Evolutionary conservation across 768 basidiomycete species (phyloP).

Genomic region (Podaxis rugospora): DNA sequence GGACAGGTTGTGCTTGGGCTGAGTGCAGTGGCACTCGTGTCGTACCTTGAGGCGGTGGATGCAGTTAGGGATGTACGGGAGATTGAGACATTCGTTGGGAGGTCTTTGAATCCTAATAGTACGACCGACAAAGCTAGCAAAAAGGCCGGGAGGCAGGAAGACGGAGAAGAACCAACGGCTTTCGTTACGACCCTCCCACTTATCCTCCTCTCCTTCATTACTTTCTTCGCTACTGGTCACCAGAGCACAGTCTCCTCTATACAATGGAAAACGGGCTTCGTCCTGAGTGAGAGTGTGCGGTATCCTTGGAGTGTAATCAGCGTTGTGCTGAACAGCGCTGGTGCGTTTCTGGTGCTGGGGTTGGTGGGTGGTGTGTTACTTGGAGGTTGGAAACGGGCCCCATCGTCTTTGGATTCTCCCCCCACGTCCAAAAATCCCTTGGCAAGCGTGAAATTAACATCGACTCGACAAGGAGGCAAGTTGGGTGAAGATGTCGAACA

Average conservation of each 20-base stretch:
- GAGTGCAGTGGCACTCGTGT: slow-evolving; percentile 59
- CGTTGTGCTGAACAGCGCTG: slow-evolving; percentile 63
- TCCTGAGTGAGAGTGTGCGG: slow-evolving; percentile 55
- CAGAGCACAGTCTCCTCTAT: slow-evolving; percentile 82
- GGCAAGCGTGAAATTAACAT: background rate
- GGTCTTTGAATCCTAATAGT: slow-evolving; percentile 35
- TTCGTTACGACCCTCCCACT: slow-evolving; percentile 34
- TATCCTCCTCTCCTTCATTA: slow-evolving; percentile 68
- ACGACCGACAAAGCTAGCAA: slow-evolving; percentile 10
- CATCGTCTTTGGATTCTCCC: slow-evolving; percentile 28
- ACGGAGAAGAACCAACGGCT: slow-evolving; percentile 23
- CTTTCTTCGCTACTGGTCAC: slow-evolving; percentile 89
- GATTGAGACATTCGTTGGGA: slow-evolving; percentile 48
- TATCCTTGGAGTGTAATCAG: slow-evolving; percentile 76
- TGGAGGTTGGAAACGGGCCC: slow-evolving; percentile 81
- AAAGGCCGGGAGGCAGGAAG: background rate
- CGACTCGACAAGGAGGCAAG: background rate
- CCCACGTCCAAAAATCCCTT: background rate
- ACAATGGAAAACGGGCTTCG: slow-evolving; percentile 94
- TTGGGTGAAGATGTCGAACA: slow-evolving; percentile 29
- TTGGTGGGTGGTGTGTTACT: slow-evolving; percentile 45
- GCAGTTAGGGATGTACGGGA: slow-evolving; percentile 68
- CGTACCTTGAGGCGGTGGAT: slow-evolving; percentile 78
- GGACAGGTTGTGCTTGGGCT: slow-evolving; percentile 77
- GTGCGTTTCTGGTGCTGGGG: slow-evolving; percentile 38